Base-by-base conservation (phyloP, 345 rosid species). In the Sonneratia alba region DNA sequence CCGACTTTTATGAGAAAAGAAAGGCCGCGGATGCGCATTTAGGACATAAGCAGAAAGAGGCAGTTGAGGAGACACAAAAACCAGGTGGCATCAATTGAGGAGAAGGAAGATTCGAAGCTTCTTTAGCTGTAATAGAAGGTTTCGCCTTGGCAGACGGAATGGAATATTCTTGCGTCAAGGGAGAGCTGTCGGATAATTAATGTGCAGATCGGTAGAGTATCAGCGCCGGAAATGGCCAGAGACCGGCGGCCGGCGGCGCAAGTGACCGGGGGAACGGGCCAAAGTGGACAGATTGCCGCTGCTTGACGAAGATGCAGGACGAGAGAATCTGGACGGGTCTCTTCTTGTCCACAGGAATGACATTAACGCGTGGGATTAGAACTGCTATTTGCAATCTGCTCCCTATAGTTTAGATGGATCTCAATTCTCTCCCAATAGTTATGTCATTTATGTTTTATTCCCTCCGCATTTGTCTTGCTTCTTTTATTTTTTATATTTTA, bases 41-140 rank as follows among this genome's bases (percentile, higher is more conserved):
- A 24, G 64, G 62, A 18, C 57, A 15, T 22, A 21, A 6, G 7
- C 70, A n/a, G 70, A n/a, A 13, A 61, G 66, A 10, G 67, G 36
- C 18, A 37, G 21, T 45, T 8, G 38, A 53, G 74, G 51, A 45
- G 66, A 5, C 11, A 10, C 45, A 14, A 47, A 10, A 22, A 27
- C 13, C 38, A 27, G 71, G 36, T 45, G 15, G 27, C 68, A 32
- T 32, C 38, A 55, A 70, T 70, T 51, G 19, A 32, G 66, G 66
- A 62, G 66, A 61, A 45, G 27, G 68, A 62, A 34, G 74, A 72
- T 61, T 72, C 68, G 69, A 72, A 72, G 74, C 74, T 72, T 72
- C 74, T 38, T 24, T 42, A 13, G 61, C 42, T 27, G 19, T 3
- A 1, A 24, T 34, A 27, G 13, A 62, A 62, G 66, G 37, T 34